A percentile compares a stretch with the other conserved stretches of the same genome.
Conservation (phyloP, 768 basidiomycete species). For the Leucocoprinus sp. region DNA sequence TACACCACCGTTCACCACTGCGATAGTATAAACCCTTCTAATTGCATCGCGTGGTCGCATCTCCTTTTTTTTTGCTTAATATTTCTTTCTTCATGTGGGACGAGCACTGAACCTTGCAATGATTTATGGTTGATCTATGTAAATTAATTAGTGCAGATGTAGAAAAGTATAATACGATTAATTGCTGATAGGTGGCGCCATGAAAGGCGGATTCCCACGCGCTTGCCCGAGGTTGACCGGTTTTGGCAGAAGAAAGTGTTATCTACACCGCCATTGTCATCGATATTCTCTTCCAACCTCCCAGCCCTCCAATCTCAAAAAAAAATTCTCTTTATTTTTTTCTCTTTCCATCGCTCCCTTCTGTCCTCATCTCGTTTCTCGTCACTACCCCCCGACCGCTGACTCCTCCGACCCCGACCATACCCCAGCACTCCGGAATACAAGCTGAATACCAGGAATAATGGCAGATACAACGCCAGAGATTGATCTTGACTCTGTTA, state of each 20-base stretch:
- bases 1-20: neutral
- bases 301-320: slow-evolving; percentile 8
- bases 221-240: slow-evolving; percentile 30
- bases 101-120: neutral
- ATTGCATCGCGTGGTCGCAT: neutral
- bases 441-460: slow-evolving; percentile 11
- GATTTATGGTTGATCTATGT: neutral
- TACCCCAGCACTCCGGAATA: slow-evolving; percentile 5
- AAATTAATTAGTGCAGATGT: neutral
- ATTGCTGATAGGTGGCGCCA: slow-evolving; percentile 3
- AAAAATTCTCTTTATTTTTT: slow-evolving; percentile 7
- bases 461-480: slow-evolving; percentile 84
- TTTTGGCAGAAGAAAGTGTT: slow-evolving; percentile 31
- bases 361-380: slow-evolving; percentile 13
- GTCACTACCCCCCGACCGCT: slow-evolving; percentile 11
- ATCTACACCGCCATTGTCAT: slow-evolving; percentile 40
- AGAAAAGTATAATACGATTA: slow-evolving; percentile 7
- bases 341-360: neutral
- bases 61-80: neutral
- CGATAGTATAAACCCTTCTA: slow-evolving; percentile 5
- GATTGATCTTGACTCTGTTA: slow-evolving; percentile 99
- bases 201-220: slow-evolving; percentile 29
- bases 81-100: neutral
- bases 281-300: slow-evolving; percentile 30
- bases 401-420: slow-evolving; percentile 7